Percentiles rank a stretch among this genome's conserved stretches.
phyloP scores from a whole-genome alignment of 169 alveolate species.

The Theileria sp. region DNA sequence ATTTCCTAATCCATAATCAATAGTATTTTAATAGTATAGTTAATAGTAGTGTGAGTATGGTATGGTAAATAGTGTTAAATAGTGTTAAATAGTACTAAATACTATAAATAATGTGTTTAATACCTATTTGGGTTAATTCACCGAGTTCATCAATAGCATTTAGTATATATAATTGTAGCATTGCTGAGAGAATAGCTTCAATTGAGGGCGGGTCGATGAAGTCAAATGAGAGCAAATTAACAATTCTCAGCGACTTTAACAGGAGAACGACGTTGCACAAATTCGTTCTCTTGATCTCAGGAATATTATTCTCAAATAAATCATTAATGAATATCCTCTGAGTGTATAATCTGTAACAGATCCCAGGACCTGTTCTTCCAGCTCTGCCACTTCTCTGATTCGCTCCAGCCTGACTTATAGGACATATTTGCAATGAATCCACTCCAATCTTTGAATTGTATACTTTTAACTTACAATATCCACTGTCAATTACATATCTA shows the following conservation, averaged over 20 bases:
- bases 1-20: conserved; percentile 86
- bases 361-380: conserved; percentile 99
- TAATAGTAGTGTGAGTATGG: too few species aligned
- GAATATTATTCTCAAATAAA: conserved; percentile 95
- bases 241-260: conserved; percentile 95
- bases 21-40: not conserved
- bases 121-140: conserved; percentile 74
- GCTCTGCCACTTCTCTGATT: conserved; percentile 99
- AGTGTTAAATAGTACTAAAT: too few species aligned
- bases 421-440: conserved; percentile 99
- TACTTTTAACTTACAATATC: conserved; percentile 98
- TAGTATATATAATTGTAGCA: conserved; percentile 97
- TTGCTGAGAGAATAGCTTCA: conserved; percentile 94
- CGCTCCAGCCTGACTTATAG: conserved; percentile 99
- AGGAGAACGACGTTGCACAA: conserved; percentile 97
- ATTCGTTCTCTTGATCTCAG: conserved; percentile 99
- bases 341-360: conserved; percentile 97
- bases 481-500: conserved; percentile 97
- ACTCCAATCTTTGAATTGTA: conserved; percentile 98
- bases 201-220: conserved; percentile 99
- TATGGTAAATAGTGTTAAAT: not conserved
- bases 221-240: conserved; percentile 93
- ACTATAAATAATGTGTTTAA: not conserved
- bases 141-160: conserved; percentile 94
- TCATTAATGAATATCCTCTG: conserved; percentile 94